These are phyloP conservation scores for Actinomortierella wolfii DNA, from an alignment of 371 early-diverging fungal species.

Conservation along the genomic window DNA sequence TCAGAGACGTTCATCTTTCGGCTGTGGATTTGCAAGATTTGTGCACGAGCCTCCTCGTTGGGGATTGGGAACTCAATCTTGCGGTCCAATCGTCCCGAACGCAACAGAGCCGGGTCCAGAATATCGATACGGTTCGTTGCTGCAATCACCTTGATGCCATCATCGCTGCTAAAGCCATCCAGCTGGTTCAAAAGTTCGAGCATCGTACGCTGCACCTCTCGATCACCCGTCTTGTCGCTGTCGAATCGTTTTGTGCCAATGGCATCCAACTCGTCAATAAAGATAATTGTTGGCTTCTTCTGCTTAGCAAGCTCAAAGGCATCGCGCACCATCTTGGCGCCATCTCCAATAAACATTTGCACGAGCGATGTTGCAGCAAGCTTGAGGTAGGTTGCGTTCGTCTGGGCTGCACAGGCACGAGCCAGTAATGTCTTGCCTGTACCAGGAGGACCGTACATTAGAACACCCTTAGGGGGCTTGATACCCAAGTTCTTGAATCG, in stretches of 20 bases:
- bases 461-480: slow-evolving; percentile 97
- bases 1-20: slow-evolving; percentile 97
- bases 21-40: slow-evolving; percentile 99
- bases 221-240: slow-evolving; percentile 98
- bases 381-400: slow-evolving; percentile 96
- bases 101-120: slow-evolving; percentile 98
- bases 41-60: slow-evolving; percentile 97
- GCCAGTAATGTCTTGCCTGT: slow-evolving; percentile 98
- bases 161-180: slow-evolving; percentile 98
- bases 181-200: slow-evolving; percentile 99
- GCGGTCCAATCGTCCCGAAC: slow-evolving; percentile 99
- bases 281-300: slow-evolving; percentile 99
- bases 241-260: slow-evolving; percentile 99
- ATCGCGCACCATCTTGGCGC: slow-evolving; percentile 98
- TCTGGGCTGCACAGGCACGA: slow-evolving; percentile 98
- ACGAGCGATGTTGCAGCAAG: slow-evolving; percentile 99
- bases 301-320: slow-evolving; percentile 99
- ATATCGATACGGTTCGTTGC: slow-evolving; percentile 99
- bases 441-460: slow-evolving; percentile 99
- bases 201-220: slow-evolving; percentile 99
- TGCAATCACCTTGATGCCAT: slow-evolving; percentile 99
- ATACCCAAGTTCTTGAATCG: slow-evolving; percentile 97
- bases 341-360: slow-evolving; percentile 99
- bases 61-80: slow-evolving; percentile 99
- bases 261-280: slow-evolving; percentile 99